Base-by-base conservation (phyloP, 2,329 filamentous ascomycete species). In the Metarhizium sp. region DNA sequence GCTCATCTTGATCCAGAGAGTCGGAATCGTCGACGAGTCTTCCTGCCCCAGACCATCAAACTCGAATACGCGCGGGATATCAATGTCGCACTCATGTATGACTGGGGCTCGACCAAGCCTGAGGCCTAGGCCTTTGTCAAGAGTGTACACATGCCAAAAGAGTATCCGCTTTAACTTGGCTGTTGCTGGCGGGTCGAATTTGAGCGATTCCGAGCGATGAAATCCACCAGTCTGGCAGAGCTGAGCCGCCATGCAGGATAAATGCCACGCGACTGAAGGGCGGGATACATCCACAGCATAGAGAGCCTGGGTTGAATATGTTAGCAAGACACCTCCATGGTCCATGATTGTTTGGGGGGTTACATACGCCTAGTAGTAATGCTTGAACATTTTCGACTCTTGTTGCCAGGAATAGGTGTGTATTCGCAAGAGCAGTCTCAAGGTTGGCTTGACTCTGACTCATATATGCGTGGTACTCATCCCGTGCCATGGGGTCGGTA, bases 221-320 rank as follows among this genome's bases (percentile, higher is more conserved):
- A 82, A 85, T 3, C 84, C 84, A 4, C 85, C 76, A 0, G 78
- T 79, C 61, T 84, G 81, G 59, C 81, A 85, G 53, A 87, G 72
- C 52, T 80, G 76, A 13, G 79, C 78, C 0, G 83, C 84, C 18
- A 77, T 76, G 6, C 78, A 79, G 29, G 77, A 78, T 18, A 87
- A 70, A n/a, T 81, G 78, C 78, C 82, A 85, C n/a, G 80, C 81
- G 3, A 87, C 73, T 0, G 81, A 82, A 1, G 82, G 81, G 43
- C 81, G 80, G 3, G 81, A 83, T 14, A 78, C 74, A 58, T 86
- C 82, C 50, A 86, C 77, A 13, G 82, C 77, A 60, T 85, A 81
- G n/a, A 81, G 69, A 4, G 80, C 75, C 80, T 86, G 51, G 14
- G 13, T 14, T 7, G 8, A 36, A 36, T 25, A 25, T 20, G 20